These are phyloP conservation scores for Capsicum baccatum DNA, from an alignment of 257 asterid genomes.

Conservation along the genomic window DNA sequence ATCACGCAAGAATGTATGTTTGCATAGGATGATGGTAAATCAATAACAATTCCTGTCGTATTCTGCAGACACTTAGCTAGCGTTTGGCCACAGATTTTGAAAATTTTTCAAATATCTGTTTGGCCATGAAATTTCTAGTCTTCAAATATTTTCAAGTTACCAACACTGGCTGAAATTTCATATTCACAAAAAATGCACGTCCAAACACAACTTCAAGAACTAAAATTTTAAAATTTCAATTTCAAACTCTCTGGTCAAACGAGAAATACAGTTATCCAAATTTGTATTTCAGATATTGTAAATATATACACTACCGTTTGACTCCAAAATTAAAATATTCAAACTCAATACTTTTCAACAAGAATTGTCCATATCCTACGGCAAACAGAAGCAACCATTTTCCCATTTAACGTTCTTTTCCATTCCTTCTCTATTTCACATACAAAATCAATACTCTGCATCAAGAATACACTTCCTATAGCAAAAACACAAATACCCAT, in stretches of 20 bases:
- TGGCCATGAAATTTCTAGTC: too few species aligned
- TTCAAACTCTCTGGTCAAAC: not conserved
- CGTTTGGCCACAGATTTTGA: not conserved
- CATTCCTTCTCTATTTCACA: not conserved
- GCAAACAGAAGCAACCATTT: not conserved
- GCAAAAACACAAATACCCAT: not conserved
- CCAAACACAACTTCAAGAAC: too few species aligned
- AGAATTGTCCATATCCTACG: not conserved
- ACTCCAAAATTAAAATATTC: not conserved
- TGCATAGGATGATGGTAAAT: not conserved
- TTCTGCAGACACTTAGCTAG: not conserved
- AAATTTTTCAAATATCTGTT: too few species aligned
- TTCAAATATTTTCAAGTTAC: not conserved
- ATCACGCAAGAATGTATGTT: not conserved
- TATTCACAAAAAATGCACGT: not conserved
- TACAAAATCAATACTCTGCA: not conserved
- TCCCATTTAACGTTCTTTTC: not conserved
- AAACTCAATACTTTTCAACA: not conserved
- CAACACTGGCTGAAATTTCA: not conserved
- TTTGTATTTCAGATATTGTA: not conserved
- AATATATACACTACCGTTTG: not conserved
- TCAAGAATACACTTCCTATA: not conserved
- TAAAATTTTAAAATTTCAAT: not conserved
- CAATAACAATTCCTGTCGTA: not conserved
- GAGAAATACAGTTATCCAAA: not conserved